Base-by-base conservation (phyloP, 441 rosid species). In the Arabidopsis hybrid region DNA sequence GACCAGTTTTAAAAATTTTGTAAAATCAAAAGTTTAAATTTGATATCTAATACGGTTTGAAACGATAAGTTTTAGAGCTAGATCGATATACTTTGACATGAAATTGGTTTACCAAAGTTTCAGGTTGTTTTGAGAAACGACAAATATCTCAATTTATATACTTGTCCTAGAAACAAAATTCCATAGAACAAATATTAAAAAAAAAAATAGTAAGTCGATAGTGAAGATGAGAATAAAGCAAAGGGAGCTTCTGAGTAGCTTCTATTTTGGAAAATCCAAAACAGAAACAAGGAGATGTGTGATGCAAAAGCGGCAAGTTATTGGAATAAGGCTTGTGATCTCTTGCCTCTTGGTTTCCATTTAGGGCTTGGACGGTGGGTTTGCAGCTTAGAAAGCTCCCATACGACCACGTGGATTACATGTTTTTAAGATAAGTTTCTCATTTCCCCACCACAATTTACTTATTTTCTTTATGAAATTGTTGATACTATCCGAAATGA, bases 331-430 rank as follows among this genome's bases (percentile, higher is more conserved):
- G 42, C 13, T 43, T 43, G 40, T 38, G 29, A 21, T 66, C 45
- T 31, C 32, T 71, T 73, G 77, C 49, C 76, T 29, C 49, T 72
- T 72, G 64, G 60, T 57, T 57, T 8, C 66, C 26, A 18, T 17
- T 8, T 14, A 46, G 65, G 65, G 51, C 21, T 65, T 45, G 31
- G 59, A 65, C 65, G 65, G 77, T 46, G 42, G 35, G 16, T 29
- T 63, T 72, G 71, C 77, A 56, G 71, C 71, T 56, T 46, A 31
- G 59, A 73, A 56, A 36, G 21, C 71, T 57, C 59, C 11, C 21
- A 65, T 64, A 53, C 65, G 42, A 26, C 71, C 65, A 73, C 77
- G 71, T 73, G 59, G 32, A 35, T 73, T 49, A 26, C 60, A 49
- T 34, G 9, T 40, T 42, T 52, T 12, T 42, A 2, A 51, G 50